These are phyloP conservation scores for Dendrobium catenatum DNA, from an alignment of 106 monocot species.

Conservation along the genomic window DNA sequence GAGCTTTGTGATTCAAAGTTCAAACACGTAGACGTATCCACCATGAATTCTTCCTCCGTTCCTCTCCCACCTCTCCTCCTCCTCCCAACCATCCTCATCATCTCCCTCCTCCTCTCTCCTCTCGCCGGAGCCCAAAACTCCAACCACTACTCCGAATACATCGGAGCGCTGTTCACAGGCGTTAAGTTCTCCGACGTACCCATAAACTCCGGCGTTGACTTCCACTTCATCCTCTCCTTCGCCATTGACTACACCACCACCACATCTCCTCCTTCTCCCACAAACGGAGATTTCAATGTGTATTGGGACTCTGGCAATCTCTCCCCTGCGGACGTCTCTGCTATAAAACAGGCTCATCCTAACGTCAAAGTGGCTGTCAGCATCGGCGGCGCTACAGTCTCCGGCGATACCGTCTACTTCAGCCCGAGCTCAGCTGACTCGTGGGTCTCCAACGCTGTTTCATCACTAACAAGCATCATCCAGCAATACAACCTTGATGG, in stretches of 20 bases:
- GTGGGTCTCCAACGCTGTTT: constrained; percentile 25
- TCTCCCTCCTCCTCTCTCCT: not conserved
- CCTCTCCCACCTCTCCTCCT: not conserved
- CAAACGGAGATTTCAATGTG: constrained; percentile 23
- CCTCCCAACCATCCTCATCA: constrained; percentile 1
- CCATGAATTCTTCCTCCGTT: constrained; percentile 3
- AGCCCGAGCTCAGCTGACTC: constrained; percentile 13
- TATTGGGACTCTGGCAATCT: constrained; percentile 26
- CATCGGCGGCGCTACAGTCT: constrained; percentile 15
- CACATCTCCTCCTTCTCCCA: constrained; percentile 7
- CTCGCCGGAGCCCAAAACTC: not conserved
- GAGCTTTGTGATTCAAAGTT: no score
- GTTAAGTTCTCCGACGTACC: constrained; percentile 27
- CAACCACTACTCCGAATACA: constrained; percentile 15
- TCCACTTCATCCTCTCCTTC: constrained; percentile 29
- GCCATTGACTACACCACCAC: constrained; percentile 20
- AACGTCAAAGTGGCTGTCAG: constrained; percentile 26
- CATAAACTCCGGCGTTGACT: constrained; percentile 11
- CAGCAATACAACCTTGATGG: constrained; percentile 21
- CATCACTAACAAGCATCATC: constrained; percentile 24
- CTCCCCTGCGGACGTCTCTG: constrained; percentile 8
- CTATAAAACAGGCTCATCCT: constrained; percentile 12
- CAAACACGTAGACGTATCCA: no score
- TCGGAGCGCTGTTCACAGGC: constrained; percentile 8
- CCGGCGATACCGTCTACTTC: not conserved